Evolutionary conservation across 345 rosid genomes (phyloP).

Genomic region (Populus nigra): DNA sequence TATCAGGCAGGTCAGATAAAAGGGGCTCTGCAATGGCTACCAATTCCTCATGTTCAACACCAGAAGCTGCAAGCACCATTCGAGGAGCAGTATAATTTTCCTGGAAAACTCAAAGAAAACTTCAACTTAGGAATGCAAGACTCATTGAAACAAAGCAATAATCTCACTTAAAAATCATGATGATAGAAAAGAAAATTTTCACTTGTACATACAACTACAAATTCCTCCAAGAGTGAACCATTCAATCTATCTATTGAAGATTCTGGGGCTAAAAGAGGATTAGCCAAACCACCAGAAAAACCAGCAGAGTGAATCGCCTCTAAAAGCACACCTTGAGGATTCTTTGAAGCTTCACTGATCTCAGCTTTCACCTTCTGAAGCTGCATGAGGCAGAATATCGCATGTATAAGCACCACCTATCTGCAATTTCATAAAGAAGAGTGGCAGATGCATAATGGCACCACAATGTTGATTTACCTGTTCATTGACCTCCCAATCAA

Average conservation of each 20-base stretch:
- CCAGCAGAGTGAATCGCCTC: constrained; percentile 90
- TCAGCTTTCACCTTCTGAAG: constrained; percentile 66
- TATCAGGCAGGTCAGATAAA: constrained; percentile 67
- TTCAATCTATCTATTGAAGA: constrained; percentile 58
- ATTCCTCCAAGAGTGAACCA: constrained; percentile 59
- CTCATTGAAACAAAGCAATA: background rate
- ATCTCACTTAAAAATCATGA: background rate
- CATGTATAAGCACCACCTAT: background rate
- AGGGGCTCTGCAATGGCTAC: constrained; percentile 79
- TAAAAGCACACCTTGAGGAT: constrained; percentile 69
- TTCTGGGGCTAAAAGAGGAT: constrained; percentile 83
- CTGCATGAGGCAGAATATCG: constrained; percentile 36
- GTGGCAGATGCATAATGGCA: too few relatives aligned
- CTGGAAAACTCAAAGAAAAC: constrained; percentile 38
- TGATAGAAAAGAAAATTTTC: background rate
- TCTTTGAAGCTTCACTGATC: constrained; percentile 56
- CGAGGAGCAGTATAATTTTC: constrained; percentile 78
- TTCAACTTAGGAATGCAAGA: background rate
- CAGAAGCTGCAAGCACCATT: constrained; percentile 82
- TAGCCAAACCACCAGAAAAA: constrained; percentile 78
- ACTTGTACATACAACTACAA: constrained; percentile 57
- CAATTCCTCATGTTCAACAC: constrained; percentile 77
- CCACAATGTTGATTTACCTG: constrained; percentile 40
- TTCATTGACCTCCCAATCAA: constrained; percentile 91
- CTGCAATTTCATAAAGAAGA: background rate